A percentile compares a stretch with the other conserved stretches of the same genome.
phyloP scores from a whole-genome alignment of 192 early-diverging fungal genomes.

The Jimgerdemannia lactiflua region DNA sequence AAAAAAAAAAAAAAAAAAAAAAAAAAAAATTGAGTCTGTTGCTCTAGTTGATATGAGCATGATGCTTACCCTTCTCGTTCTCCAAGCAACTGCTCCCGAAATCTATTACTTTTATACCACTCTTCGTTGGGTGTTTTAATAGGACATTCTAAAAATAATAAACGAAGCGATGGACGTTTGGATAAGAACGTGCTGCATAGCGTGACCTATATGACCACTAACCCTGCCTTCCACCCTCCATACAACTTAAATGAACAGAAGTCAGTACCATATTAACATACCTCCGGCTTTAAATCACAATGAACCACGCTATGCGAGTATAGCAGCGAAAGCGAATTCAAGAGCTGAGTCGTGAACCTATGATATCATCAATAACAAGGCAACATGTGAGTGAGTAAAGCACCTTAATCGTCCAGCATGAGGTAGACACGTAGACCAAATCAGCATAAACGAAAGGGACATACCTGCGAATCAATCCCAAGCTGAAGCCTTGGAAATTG shows the following conservation, averaged over 20 bases:
- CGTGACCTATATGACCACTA: too few relatives aligned
- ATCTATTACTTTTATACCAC: conserved; percentile 95
- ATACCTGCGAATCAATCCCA: conserved; percentile 69
- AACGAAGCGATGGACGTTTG: conserved; percentile 5
- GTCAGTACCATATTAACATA: conserved; percentile 30
- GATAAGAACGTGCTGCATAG: not conserved
- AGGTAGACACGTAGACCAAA: not conserved
- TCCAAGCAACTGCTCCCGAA: conserved; percentile 94
- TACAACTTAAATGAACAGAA: too few relatives aligned
- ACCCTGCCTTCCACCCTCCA: too few relatives aligned
- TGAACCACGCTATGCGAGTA: conserved; percentile 80
- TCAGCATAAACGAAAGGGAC: not conserved
- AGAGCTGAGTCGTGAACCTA: conserved; percentile 78
- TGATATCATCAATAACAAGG: conserved; percentile 23
- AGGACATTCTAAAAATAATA: conserved; percentile 66
- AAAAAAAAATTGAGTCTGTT: not conserved
- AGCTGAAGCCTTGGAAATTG: conserved; percentile 84
- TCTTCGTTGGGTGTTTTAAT: conserved; percentile 65
- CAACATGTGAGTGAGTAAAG: too few relatives aligned
- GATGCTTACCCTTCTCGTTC: conserved; percentile 59
- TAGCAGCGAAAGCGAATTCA: conserved; percentile 79
- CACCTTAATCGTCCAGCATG: not conserved
- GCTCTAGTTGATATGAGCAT: not conserved
- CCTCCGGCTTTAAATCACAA: conserved; percentile 97
- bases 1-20: not conserved